These are phyloP conservation scores for Euphorbia celastroides DNA, from an alignment of 441 rosid genomes.

Conservation along the genomic window DNA sequence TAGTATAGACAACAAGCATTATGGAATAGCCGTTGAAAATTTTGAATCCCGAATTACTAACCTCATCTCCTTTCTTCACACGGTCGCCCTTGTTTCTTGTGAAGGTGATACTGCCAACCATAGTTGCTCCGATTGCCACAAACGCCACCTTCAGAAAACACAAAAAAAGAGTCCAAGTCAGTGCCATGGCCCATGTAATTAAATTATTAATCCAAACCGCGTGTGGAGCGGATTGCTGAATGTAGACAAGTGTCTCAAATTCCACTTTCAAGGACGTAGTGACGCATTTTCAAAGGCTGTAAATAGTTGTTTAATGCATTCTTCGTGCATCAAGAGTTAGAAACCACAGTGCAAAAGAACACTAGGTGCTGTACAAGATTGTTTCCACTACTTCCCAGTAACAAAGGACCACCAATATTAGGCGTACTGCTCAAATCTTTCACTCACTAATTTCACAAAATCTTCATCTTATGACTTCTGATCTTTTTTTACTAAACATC, in stretches of 20 bases:
- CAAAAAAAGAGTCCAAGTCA: neutral
- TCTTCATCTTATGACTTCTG: too few relatives aligned
- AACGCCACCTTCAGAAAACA: constrained; percentile 66
- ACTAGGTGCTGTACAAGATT: too few relatives aligned
- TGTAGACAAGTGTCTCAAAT: neutral
- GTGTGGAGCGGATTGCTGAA: neutral
- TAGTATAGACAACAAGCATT: constrained; percentile 13
- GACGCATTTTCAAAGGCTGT: too few relatives aligned
- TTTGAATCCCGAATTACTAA: constrained; percentile 19
- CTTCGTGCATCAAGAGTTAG: too few relatives aligned
- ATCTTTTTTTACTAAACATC: neutral
- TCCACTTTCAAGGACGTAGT: too few relatives aligned
- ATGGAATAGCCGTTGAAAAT: neutral
- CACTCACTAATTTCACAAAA: too few relatives aligned
- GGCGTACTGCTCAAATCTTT: too few relatives aligned
- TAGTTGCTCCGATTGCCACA: constrained; percentile 94
- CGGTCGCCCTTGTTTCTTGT: constrained; percentile 51
- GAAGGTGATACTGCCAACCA: constrained; percentile 92
- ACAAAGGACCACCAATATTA: too few relatives aligned
- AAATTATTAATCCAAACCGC: neutral
- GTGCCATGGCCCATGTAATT: neutral
- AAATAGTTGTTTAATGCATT: too few relatives aligned
- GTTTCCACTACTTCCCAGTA: too few relatives aligned
- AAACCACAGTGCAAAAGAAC: neutral
- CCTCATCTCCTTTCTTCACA: constrained; percentile 82